Conservation (phyloP, 129 eudicot genomes). For the Centaurea solstitialis region DNA sequence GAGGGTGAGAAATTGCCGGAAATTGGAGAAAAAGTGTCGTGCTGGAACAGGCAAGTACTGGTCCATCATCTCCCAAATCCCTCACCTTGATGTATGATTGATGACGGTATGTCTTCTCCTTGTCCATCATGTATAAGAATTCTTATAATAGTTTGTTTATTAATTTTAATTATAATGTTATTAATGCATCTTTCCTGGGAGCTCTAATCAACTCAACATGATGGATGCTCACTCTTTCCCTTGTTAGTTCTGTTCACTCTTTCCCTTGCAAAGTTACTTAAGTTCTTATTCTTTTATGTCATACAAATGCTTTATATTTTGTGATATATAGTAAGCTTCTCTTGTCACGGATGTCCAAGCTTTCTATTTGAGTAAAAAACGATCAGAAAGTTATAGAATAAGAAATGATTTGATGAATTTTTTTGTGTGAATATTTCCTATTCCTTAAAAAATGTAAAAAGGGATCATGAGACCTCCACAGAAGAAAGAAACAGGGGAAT, state of each 20-base stretch:
- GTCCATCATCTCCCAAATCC: slow-evolving; percentile 22
- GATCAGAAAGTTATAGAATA: neutral
- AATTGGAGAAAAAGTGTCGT: neutral
- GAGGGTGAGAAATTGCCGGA: neutral
- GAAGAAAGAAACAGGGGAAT: neutral
- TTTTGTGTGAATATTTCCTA: no score
- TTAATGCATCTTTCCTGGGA: neutral
- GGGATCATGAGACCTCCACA: neutral
- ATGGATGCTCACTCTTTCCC: slow-evolving; percentile 10
- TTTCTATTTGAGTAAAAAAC: neutral
- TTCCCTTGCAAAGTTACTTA: neutral
- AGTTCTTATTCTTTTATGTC: neutral
- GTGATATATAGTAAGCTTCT: neutral
- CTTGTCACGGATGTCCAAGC: neutral
- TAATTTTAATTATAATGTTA: no score
- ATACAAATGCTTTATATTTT: no score
- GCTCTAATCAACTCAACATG: slow-evolving; percentile 3
- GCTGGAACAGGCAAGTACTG: slow-evolving; percentile 1
- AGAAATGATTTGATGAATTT: no score
- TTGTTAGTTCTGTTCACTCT: neutral
- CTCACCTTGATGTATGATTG: neutral
- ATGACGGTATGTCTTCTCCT: neutral
- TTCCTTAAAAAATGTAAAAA: neutral
- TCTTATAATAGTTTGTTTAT: neutral
- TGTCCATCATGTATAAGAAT: neutral